Evolutionary conservation across 2,329 filamentous ascomycete genomes (phyloP).

Genomic region (Lasiodiplodia sp.): DNA sequence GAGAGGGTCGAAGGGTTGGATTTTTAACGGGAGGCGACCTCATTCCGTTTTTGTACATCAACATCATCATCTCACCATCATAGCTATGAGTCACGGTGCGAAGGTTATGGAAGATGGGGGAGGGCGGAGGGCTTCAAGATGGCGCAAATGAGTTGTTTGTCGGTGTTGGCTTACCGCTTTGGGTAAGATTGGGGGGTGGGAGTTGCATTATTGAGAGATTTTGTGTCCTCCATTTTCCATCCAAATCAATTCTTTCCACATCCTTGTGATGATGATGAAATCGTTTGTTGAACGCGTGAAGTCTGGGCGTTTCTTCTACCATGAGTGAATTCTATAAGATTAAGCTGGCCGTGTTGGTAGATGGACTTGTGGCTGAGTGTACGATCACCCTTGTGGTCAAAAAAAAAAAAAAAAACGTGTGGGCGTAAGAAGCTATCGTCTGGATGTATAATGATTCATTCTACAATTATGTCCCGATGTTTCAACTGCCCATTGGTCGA

Average conservation of each 20-base stretch:
- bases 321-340: too few species aligned
- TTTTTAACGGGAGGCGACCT: not conserved
- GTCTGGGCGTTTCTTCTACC: too few species aligned
- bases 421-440: too few species aligned
- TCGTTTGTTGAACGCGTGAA: not conserved
- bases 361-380: too few species aligned
- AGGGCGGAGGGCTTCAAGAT: not conserved
- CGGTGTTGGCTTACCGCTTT: conserved; percentile 14
- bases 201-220: conserved; percentile 17
- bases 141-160: conserved; percentile 4
- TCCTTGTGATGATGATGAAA: not conserved
- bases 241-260: not conserved
- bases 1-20: not conserved
- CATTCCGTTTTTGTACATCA: conserved; percentile 25
- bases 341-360: too few species aligned
- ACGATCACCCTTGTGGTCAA: too few species aligned
- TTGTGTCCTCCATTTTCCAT: conserved; percentile 1
- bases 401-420: too few species aligned
- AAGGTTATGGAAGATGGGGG: not conserved
- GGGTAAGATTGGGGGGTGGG: conserved; percentile 9
- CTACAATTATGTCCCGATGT: too few species aligned
- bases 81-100: conserved; percentile 17
- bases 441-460: too few species aligned
- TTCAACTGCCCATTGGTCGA: too few species aligned
- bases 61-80: conserved; percentile 14